Evolutionary conservation across 108 stramenopile species (phyloP).

Genomic region (Nannochloropsis gaditana): DNA sequence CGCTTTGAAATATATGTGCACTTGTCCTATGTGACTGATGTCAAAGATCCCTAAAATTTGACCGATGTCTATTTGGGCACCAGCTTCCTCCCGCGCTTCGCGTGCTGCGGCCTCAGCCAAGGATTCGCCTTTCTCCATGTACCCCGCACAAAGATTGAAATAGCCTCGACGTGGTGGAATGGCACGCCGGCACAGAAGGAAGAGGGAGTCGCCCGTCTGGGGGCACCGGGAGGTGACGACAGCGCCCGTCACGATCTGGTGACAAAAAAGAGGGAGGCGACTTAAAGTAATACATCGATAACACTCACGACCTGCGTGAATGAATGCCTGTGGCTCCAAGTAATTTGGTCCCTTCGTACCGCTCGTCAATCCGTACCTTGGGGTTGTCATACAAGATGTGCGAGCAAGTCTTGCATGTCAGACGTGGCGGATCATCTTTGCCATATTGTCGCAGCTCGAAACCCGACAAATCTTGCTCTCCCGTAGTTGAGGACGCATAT

Average conservation of each 20-base stretch:
- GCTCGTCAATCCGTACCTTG: neutral
- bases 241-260: neutral
- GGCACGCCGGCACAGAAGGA: neutral
- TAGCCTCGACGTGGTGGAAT: neutral
- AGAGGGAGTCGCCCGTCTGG: neutral
- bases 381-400: constrained; percentile 11
- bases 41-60: neutral
- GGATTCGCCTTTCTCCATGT: constrained; percentile 14
- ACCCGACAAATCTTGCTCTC: constrained; percentile 19
- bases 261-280: neutral
- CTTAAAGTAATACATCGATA: neutral
- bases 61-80: neutral
- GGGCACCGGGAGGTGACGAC: neutral
- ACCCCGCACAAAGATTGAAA: constrained; percentile 16
- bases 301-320: too few relatives aligned
- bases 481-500: neutral
- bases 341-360: too few relatives aligned
- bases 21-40: constrained; percentile 12
- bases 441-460: constrained; percentile 14
- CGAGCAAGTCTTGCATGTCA: constrained; percentile 7
- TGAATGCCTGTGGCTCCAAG: too few relatives aligned
- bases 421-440: neutral
- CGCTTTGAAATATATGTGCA: constrained; percentile 14
- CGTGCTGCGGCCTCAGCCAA: neutral
- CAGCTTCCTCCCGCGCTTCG: constrained; percentile 11